Conservation (phyloP, 2,329 filamentous ascomycete genomes). For the Monilinia laxa region DNA sequence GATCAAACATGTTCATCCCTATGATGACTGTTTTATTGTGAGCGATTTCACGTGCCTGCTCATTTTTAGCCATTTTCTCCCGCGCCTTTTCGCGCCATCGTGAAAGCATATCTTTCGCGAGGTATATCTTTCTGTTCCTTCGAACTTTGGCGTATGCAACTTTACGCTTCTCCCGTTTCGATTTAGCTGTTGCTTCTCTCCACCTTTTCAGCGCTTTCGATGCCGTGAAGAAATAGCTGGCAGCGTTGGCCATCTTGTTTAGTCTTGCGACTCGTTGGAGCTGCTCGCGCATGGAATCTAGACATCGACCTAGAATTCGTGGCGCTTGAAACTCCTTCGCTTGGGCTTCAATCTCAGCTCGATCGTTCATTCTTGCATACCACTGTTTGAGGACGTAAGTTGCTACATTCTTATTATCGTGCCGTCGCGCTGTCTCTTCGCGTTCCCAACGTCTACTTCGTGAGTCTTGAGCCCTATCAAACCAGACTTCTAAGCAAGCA, state of each 20-base stretch:
- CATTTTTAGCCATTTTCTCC: constrained; percentile 35
- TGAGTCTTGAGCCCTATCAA: constrained; percentile 42
- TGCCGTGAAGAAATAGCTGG: constrained; percentile 38
- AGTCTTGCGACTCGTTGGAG: constrained; percentile 32
- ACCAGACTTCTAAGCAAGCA: constrained; percentile 44
- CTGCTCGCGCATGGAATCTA: constrained; percentile 33
- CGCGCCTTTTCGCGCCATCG: constrained; percentile 34
- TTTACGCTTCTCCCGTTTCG: constrained; percentile 39
- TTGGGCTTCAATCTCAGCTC: constrained; percentile 29
- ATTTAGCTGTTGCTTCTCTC: constrained; percentile 35
- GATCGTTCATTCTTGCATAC: constrained; percentile 31
- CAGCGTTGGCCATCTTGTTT: constrained; percentile 34
- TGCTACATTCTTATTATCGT: constrained; percentile 32
- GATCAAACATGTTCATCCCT: constrained; percentile 38
- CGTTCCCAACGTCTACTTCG: constrained; percentile 31
- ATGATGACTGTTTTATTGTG: constrained; percentile 34
- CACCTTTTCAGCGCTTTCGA: constrained; percentile 37
- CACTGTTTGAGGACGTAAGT: constrained; percentile 32
- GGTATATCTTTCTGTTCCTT: constrained; percentile 36
- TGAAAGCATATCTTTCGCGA: constrained; percentile 33
- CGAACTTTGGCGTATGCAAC: constrained; percentile 37
- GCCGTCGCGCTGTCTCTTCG: constrained; percentile 33
- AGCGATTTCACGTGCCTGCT: constrained; percentile 33
- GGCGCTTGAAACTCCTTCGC: constrained; percentile 32
- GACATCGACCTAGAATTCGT: constrained; percentile 27